Percentiles rank a stretch among this genome's conserved stretches.
Conservation (phyloP, 2,329 filamentous ascomycete genomes). For the Aspergillus proliferans region DNA sequence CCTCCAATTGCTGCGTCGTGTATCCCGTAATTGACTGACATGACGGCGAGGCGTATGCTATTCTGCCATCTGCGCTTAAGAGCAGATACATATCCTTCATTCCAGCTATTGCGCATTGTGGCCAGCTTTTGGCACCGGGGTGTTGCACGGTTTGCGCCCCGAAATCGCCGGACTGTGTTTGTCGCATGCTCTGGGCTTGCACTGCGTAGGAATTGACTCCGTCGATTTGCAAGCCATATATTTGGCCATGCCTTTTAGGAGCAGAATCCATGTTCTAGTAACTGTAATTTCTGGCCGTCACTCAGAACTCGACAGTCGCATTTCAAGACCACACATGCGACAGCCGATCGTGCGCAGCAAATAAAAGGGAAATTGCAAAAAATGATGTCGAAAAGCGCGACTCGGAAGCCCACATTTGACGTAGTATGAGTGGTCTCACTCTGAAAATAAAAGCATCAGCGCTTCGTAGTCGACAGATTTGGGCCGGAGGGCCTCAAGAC, state of each 20-base stretch:
- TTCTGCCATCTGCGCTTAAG: conserved; percentile 73
- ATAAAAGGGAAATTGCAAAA: background rate
- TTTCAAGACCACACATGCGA: too few species aligned
- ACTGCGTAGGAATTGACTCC: conserved; percentile 4
- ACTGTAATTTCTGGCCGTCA: background rate
- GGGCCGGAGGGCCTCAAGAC: background rate
- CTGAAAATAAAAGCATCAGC: background rate
- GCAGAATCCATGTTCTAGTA: background rate
- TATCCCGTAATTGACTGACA: conserved; percentile 70
- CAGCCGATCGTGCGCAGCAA: background rate
- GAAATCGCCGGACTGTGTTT: conserved; percentile 9
- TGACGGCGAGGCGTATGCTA: conserved; percentile 81
- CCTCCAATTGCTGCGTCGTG: conserved; percentile 61
- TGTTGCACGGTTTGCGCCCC: conserved; percentile 8
- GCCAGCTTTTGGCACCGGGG: conserved; percentile 67
- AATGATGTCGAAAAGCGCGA: background rate
- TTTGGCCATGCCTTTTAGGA: background rate
- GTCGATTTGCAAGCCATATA: conserved; percentile 5
- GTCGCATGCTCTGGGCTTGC: conserved; percentile 7
- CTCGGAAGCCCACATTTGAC: background rate
- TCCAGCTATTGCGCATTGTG: conserved; percentile 81
- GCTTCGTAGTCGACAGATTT: background rate
- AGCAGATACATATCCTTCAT: conserved; percentile 84
- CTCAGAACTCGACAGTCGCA: too few species aligned
- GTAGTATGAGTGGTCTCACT: background rate